Percentiles rank a stretch among this genome's conserved stretches.
phyloP scores from a whole-genome alignment of 805 yeast genomes.

The Zygosaccharomyces bailii region DNA sequence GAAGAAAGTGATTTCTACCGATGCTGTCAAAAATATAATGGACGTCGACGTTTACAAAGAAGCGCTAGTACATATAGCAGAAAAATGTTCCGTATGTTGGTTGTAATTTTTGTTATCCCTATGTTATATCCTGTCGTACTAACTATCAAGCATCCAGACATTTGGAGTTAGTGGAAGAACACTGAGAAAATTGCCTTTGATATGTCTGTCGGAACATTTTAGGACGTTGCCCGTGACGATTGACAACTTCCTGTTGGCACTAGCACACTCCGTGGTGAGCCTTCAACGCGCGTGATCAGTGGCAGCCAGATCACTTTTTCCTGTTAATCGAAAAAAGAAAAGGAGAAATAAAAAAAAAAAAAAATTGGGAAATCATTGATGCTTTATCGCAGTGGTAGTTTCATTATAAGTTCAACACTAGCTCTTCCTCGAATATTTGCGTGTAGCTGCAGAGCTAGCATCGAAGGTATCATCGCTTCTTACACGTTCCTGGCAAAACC shows the following conservation, averaged over 20 bases:
- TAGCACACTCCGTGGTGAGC: slow-evolving; percentile 19
- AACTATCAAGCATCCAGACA: slow-evolving; percentile 17
- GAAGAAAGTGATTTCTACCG: slow-evolving; percentile 15
- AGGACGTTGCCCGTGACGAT: slow-evolving; percentile 26
- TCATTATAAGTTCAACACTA: no score
- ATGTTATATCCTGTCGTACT: slow-evolving; percentile 10
- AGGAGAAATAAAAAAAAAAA: neutral
- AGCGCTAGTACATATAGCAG: slow-evolving; percentile 18
- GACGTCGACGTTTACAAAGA: slow-evolving; percentile 13
- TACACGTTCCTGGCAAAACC: no score
- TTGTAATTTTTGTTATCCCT: neutral
- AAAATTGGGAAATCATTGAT: neutral
- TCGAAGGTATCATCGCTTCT: no score
- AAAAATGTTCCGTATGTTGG: slow-evolving; percentile 30
- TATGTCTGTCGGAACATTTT: slow-evolving; percentile 31
- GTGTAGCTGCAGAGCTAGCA: no score
- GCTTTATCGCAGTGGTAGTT: neutral
- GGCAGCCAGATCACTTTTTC: slow-evolving; percentile 2
- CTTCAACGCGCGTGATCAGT: slow-evolving; percentile 12
- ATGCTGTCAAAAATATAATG: slow-evolving; percentile 2
- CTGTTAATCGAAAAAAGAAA: neutral
- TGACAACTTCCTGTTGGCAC: slow-evolving; percentile 25
- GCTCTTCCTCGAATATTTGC: no score
- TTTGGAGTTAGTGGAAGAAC: slow-evolving; percentile 32
- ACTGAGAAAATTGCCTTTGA: slow-evolving; percentile 29